phyloP scores from a whole-genome alignment of 768 basidiomycete species.

The Leccinum longicurvipes region DNA sequence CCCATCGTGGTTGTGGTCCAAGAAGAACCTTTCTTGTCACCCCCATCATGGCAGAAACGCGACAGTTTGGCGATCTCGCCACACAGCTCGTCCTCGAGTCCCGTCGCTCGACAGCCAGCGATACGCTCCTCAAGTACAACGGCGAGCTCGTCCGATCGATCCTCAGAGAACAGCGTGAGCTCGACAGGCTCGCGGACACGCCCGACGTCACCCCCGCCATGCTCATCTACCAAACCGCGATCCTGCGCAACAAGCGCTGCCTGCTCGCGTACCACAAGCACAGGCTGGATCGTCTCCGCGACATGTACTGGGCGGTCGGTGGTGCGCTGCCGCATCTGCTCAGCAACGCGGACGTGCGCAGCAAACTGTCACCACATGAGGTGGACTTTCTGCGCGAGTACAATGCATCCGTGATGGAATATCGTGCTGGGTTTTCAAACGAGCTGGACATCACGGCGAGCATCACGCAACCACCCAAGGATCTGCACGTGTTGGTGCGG shows the following conservation, averaged over 20 bases:
- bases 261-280: slow-evolving; percentile 91
- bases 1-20: slow-evolving; percentile 22
- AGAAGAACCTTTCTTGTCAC: background rate
- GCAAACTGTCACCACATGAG: slow-evolving; percentile 74
- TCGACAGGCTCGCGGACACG: slow-evolving; percentile 56
- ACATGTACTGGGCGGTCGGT: slow-evolving; percentile 87
- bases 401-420: slow-evolving; percentile 75
- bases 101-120: slow-evolving; percentile 77
- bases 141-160: slow-evolving; percentile 81
- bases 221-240: slow-evolving; percentile 84
- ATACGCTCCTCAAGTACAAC: slow-evolving; percentile 89
- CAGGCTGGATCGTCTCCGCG: slow-evolving; percentile 76
- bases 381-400: slow-evolving; percentile 85
- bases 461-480: slow-evolving; percentile 81
- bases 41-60: slow-evolving; percentile 43
- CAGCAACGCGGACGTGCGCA: slow-evolving; percentile 59
- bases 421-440: slow-evolving; percentile 79
- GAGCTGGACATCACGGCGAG: slow-evolving; percentile 86
- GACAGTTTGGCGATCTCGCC: slow-evolving; percentile 81
- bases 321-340: slow-evolving; percentile 86
- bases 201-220: slow-evolving; percentile 56
- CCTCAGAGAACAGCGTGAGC: slow-evolving; percentile 87
- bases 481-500: slow-evolving; percentile 82
- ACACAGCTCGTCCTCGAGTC: slow-evolving; percentile 87
- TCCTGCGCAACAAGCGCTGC: slow-evolving; percentile 93